These are phyloP conservation scores for Calycina herbarum DNA, from an alignment of 2,329 filamentous ascomycete species.

Conservation along the genomic window DNA sequence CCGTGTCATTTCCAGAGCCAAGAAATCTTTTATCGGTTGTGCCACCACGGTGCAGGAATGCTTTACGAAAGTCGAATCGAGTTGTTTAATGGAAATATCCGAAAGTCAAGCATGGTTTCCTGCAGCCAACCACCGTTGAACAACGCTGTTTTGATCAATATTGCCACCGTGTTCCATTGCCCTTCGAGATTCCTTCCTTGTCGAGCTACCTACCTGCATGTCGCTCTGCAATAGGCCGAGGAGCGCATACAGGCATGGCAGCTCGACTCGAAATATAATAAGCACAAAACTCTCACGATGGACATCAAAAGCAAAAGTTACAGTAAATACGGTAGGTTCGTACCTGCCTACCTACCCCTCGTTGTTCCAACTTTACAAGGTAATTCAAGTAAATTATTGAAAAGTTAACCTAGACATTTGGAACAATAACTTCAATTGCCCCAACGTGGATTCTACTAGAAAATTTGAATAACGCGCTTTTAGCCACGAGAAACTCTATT, in stretches of 20 bases:
- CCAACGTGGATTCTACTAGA: too few species aligned
- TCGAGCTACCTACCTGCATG: not conserved
- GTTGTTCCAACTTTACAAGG: too few species aligned
- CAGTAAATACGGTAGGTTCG: too few species aligned
- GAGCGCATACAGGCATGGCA: too few species aligned
- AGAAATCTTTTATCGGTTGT: not conserved
- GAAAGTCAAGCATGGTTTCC: not conserved
- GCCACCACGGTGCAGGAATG: not conserved
- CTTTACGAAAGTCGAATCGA: not conserved
- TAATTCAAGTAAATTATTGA: too few species aligned
- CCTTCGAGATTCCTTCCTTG: slow-evolving; percentile 4
- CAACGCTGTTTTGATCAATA: not conserved
- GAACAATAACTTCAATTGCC: too few species aligned
- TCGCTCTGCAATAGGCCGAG: not conserved
- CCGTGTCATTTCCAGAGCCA: not conserved
- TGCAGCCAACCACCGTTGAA: not conserved
- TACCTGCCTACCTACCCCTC: too few species aligned
- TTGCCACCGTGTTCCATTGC: slow-evolving; percentile 4
- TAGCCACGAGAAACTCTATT: too few species aligned
- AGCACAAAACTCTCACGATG: too few species aligned
- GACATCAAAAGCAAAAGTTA: too few species aligned
- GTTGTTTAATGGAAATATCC: not conserved
- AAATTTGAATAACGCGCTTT: too few species aligned
- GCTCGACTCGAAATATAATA: not conserved
- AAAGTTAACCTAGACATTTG: too few species aligned